Conservation (phyloP, 2,329 filamentous ascomycete genomes). For the Ambrosiella cleistominuta region DNA sequence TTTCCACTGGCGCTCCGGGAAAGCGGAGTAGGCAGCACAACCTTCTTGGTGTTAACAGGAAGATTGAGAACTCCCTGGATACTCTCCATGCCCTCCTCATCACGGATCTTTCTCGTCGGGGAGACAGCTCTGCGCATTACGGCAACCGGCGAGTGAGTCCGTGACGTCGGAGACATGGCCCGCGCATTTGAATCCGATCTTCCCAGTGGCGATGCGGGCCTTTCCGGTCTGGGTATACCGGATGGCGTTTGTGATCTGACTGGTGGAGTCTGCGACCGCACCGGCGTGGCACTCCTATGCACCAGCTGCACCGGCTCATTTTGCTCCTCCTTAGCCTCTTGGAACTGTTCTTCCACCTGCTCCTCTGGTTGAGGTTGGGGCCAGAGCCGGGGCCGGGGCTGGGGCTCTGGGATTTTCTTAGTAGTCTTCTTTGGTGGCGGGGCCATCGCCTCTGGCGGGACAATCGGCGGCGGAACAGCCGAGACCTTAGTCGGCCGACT, state of each 20-base stretch:
- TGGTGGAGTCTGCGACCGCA: constrained; percentile 17
- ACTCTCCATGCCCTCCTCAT: not conserved
- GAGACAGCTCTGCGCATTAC: not conserved
- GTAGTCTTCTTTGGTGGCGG: not conserved
- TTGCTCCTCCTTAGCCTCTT: constrained; percentile 8
- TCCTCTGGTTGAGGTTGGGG: constrained; percentile 1
- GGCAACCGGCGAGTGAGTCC: not conserved
- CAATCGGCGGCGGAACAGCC: not conserved
- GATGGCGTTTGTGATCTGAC: not conserved
- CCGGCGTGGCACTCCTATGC: constrained; percentile 10
- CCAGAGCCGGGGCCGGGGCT: not conserved
- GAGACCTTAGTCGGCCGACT: not conserved
- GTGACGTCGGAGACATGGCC: not conserved
- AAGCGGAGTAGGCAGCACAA: not conserved
- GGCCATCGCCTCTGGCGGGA: not conserved
- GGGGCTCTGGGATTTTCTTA: not conserved
- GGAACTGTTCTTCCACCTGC: not conserved
- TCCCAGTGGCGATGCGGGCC: not conserved
- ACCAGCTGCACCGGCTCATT: constrained; percentile 9
- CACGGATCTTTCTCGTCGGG: not conserved
- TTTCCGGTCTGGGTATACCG: not conserved
- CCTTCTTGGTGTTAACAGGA: constrained; percentile 1
- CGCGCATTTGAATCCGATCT: not conserved
- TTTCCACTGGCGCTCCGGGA: not conserved
- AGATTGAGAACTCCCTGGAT: constrained; percentile 2